These are phyloP conservation scores for Galeopsis tetrahit DNA, from an alignment of 257 asterid genomes.

Conservation along the genomic window DNA sequence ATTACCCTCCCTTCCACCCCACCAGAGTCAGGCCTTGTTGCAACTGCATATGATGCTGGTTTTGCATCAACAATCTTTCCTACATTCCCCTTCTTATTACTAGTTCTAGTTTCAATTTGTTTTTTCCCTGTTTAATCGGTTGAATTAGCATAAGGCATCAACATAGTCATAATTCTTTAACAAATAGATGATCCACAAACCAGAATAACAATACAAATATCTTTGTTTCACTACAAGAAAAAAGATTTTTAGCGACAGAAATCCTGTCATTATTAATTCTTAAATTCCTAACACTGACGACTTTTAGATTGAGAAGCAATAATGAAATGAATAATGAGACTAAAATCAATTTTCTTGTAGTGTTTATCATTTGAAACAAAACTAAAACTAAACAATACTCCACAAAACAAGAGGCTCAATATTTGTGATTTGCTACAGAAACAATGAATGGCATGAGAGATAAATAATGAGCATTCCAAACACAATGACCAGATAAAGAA, in stretches of 20 bases:
- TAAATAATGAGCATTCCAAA: not conserved
- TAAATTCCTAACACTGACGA: too few species aligned
- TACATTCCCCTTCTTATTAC: constrained; percentile 39
- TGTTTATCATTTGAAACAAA: too few species aligned
- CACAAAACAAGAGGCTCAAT: not conserved
- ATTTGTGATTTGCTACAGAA: not conserved
- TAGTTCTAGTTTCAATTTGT: not conserved
- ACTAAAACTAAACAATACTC: too few species aligned
- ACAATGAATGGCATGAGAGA: not conserved
- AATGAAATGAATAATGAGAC: too few species aligned
- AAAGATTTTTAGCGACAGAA: too few species aligned
- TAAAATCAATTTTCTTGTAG: too few species aligned
- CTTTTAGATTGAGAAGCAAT: too few species aligned
- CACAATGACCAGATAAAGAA: not conserved
- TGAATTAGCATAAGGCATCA: constrained; percentile 1
- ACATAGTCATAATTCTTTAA: not conserved
- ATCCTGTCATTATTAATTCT: too few species aligned
- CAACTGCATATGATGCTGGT: constrained; percentile 51
- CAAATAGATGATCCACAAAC: not conserved
- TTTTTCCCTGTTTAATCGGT: constrained; percentile 13
- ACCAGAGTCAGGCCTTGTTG: constrained; percentile 92
- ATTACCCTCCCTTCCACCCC: constrained; percentile 81
- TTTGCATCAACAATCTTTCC: constrained; percentile 40
- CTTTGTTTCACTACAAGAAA: too few species aligned
- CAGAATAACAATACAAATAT: not conserved